Evolutionary conservation across 768 basidiomycete species (phyloP), one percentile per base, ranked within the genome.

Genomic region (Suillus hirtellus): DNA sequence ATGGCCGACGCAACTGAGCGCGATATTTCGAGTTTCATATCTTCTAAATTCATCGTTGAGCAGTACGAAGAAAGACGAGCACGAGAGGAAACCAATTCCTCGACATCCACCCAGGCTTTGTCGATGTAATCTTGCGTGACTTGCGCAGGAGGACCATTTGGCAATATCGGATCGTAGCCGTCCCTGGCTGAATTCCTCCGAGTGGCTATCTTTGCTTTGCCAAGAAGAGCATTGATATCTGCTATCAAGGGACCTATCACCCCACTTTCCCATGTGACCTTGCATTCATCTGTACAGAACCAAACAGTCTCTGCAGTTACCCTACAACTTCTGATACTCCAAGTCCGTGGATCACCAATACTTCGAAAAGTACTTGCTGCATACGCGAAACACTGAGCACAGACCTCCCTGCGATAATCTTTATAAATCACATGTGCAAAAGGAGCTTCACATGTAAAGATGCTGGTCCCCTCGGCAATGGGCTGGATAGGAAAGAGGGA

Each of bases 391-490:
- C 89, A 90, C 69, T 82, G 76, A 11, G 81, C 83, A 67, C 88
- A 90, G 54, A 88, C 86, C 70, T 89, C 88, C 70, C 84, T 86
- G 46, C 86, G 80, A 66, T 88, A 89, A 64, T 82, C 82, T 68
- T 81, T 85, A 72, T 84, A 84, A 59, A 90, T 78, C 40, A 86
- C 85, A 58, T 79, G 80, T 0, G 83, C 79, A 68, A 85, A 88
- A 1, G 89, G 88, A 6, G 73, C 73, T 55, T 77, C 64, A 62
- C 81, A 81, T 27, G 73, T 72, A 60, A 83, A 76, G 49, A 88
- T 70, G 31, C 76, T 75, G 10, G 81, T 80, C 59, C 79, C 78
- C 46, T 78, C 76, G 4, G 77, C 74, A 61, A 86, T 81, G 44
- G 71, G 61, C 38, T 71, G 67, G 14, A 67, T 77, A 11, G 86